Base-by-base conservation (phyloP, 1,284 basidiomycete genomes). In the Coniophora puteana region DNA sequence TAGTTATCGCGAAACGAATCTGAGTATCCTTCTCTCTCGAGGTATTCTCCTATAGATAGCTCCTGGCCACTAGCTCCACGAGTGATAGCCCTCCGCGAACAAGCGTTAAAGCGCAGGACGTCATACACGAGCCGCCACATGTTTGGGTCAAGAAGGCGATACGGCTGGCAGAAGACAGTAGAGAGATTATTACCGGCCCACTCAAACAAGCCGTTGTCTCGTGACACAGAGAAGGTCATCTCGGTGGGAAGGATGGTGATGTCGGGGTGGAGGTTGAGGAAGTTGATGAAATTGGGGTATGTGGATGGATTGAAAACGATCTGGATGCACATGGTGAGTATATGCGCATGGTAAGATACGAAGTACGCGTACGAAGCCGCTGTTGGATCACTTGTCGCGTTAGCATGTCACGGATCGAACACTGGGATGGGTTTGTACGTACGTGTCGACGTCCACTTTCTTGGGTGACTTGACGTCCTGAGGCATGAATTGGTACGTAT, bases 111-210 rank as follows among this genome's bases (percentile, higher is more conserved):
- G 6, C 87, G 71, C 30, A 87, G 51, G 5, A 91, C 75, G 51
- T 93, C 89, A 55, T 85, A 89, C 4, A 90, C 57, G 63, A 91
- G 71, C 22, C 81, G 69, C 83, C 86, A 91, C 70, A 89, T 80
- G 5, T 67, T 54, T 0, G 79, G 72, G 48, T 87, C 82, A 5
- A 90, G 57, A 2, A 88, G 46, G 27, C 83, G 76, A 29, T 59
- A 63, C 2, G 69, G 64, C 53, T 88, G 85, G 51, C 80, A 82
- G 58, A 90, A 90, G 1, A 89, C 65, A 0, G 77, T 74, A 8
- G 64, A 52, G 0, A 81, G 63, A 44, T 74, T 78, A 48, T 76
- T 74, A 7, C 83, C 85, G 1, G 84, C 81, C 85, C 87, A 89
- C 59, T 89, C 85, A 49, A 87, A 88, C 0, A 54, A 57, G 0